A percentile compares a stretch with the other conserved stretches of the same genome.
These are phyloP conservation scores for Litsea cubeba DNA, from an alignment of 164 flowering plant genomes.

Conservation along the genomic window DNA sequence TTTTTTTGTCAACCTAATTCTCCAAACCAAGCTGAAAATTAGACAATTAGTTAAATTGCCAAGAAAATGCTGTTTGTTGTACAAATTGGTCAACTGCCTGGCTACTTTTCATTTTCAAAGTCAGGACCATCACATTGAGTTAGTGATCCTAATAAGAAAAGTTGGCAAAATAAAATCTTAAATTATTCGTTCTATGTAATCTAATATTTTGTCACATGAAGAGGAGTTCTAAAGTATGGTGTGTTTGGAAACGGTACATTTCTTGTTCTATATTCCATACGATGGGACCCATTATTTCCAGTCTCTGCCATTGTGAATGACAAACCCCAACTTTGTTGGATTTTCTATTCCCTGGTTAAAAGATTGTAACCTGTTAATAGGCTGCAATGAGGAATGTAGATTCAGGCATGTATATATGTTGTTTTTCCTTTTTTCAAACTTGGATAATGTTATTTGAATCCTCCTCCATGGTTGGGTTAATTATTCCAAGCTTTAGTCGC, in stretches of 20 bases:
- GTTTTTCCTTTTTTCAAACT: not conserved
- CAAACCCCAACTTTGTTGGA: not conserved
- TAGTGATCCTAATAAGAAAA: not conserved
- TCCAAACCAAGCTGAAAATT: not conserved
- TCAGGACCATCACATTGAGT: not conserved
- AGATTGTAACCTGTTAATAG: not conserved
- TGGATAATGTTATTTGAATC: not conserved
- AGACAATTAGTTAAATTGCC: not conserved
- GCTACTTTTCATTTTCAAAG: not conserved
- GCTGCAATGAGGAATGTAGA: not conserved
- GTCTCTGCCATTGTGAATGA: not conserved
- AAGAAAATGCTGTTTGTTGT: not conserved
- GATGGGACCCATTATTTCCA: not conserved
- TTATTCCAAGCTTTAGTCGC: not conserved
- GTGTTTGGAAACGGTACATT: not conserved
- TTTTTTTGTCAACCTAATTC: not conserved
- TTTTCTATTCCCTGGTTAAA: not conserved
- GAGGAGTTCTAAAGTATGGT: not conserved
- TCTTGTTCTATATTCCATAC: not conserved
- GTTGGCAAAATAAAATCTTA: not conserved
- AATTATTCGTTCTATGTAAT: not conserved
- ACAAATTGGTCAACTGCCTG: not conserved
- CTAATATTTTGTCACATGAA: not conserved
- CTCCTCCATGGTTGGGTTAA: not conserved
- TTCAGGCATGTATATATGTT: too few species aligned